Evolutionary conservation across 495 filamentous ascomycete genomes (phyloP), one percentile per base, ranked within the genome.

Genomic region (Aspergillus indologenus): DNA sequence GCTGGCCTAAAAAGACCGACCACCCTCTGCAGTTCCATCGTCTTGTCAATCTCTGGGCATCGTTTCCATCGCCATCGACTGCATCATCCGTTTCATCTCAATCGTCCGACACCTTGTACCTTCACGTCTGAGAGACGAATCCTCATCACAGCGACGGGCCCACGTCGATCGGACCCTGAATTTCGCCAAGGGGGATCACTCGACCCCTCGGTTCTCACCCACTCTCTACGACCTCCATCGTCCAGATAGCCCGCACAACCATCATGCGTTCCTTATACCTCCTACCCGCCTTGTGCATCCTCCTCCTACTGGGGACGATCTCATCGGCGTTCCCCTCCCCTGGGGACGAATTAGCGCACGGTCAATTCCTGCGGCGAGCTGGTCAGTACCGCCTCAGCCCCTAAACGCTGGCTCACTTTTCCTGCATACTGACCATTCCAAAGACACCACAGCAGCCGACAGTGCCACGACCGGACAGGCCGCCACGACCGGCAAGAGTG

Each of bases 311-410:
- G 58, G 71, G 71, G 12, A 75, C 77, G 11, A 62, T 81, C 18
- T 70, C 75, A 58, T 70, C 73, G 22, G 82, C 83, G 46, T 82
- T 78, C 79, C 74, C 80, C 64, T 82, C 65, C 52, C 47, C 66
- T 54, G 70, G 65, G 4, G 62, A 64, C 50, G 22, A 75, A 4
- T 47, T 67, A 23, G 69, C 64, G 11, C 54, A 70, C 46, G 75
- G 71, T 50, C 57, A 62, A 24, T 54, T 81, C 47, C 61, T 72
- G 14, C 65, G 57, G 19, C 70, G 73, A 65, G 70, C 65, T 61
- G 69, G 75, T 77, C 56, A 58, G 65, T 44, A 46, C 54, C n/a
- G n/a, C n/a, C 22, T 31, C 40, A 24, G 23, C 46, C 40, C 29
- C n/a, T 21, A 17, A 20, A 21, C 19, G 45, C 23, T 43, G 17